Conservation (phyloP, 345 rosid species). For the Salix viminalis region DNA sequence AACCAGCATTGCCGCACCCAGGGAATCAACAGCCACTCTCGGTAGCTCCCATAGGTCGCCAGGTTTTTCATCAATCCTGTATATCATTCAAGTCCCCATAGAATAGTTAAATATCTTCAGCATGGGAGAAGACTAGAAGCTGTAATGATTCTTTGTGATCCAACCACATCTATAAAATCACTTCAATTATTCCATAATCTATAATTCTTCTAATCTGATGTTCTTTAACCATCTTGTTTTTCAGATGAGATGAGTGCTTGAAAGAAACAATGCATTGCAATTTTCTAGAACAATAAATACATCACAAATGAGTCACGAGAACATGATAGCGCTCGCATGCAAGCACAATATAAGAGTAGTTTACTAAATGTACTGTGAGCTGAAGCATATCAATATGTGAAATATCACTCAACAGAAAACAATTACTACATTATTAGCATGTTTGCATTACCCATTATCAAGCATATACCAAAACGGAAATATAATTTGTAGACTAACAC, state of each 20-base stretch:
- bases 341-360: neutral
- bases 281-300: neutral
- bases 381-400: neutral
- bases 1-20: conserved; percentile 96
- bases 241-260: too few species aligned
- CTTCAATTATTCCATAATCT: neutral
- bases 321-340: neutral
- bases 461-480: neutral
- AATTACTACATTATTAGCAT: neutral
- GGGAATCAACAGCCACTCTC: conserved; percentile 82
- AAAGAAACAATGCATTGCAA: neutral
- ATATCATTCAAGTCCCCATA: neutral
- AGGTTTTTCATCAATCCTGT: conserved; percentile 90
- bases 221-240: neutral
- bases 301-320: too few species aligned
- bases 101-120: neutral
- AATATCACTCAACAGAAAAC: neutral
- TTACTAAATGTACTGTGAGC: too few species aligned
- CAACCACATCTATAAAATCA: neutral
- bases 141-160: neutral
- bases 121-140: neutral
- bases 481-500: neutral
- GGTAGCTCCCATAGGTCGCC: conserved; percentile 74
- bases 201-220: neutral
- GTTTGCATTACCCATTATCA: neutral